Evolutionary conservation across 148 eudicot genomes (phyloP), one percentile per base, ranked within the genome.

Genomic region (Limonium bicolor): DNA sequence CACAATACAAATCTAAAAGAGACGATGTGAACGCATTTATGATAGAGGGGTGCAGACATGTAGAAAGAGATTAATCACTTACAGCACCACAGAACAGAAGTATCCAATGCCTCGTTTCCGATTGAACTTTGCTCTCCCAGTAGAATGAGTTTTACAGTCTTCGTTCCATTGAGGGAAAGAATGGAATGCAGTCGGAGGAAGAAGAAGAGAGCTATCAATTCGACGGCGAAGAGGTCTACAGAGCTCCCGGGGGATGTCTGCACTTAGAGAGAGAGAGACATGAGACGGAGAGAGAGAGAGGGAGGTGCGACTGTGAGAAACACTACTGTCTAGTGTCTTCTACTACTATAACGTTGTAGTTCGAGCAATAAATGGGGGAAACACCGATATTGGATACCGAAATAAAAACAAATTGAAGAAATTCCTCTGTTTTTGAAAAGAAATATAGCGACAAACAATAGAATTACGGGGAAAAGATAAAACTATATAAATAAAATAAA

Each of bases 401-500:
- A 42, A 25, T 12, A 20, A 40, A 51, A 22, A 52, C 9, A 24
- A 7, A 6, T 17, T 7, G 9, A 1, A 43, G 3, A 5, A 43
- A 43, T 25, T 6, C 15, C 11, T 25, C 9, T 28, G 24, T 28
- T 31, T 31, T 25, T 43, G 48, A 31, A 43, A 43, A 43, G 48
- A 31, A 43, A 43, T 23, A 20, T 41, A 41, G 46, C 24, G 46
- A 22, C 46, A 20, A 41, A 3, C 24, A 41, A 18, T 41, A 22
- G 22, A 41, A 43, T 43, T 25, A 14, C 29, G 4, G 24, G 18
- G 19, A 27, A 5, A 23, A 41, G 18, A 35, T 2, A 41, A 53
- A 55, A 48, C 27, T 27, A 27, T 20, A 28, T 14, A 18, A 13
- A 53, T 31, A 59, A 48, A 65, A 54, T 27, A 4, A 21, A 14